Percentiles rank a stretch among this genome's conserved stretches.
Evolutionary conservation across 805 yeast genomes (phyloP).

Genomic region (Metschnikowia corniflorae): DNA sequence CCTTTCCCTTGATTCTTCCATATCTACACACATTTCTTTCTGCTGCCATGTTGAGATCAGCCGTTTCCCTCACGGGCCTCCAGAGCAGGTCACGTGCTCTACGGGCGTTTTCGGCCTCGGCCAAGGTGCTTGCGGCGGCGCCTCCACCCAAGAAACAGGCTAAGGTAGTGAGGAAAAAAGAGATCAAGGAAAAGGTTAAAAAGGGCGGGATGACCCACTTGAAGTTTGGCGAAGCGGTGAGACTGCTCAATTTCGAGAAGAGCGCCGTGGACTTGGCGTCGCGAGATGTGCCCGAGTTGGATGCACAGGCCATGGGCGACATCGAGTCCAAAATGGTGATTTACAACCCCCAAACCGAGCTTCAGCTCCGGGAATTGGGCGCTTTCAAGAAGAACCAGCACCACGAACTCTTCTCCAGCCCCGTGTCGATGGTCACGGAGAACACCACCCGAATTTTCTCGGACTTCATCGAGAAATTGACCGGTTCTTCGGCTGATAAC

Average conservation of each 20-base stretch:
- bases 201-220: constrained; percentile 43
- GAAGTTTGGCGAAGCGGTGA: constrained; percentile 36
- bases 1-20: too few species aligned
- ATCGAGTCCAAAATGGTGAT: constrained; percentile 19
- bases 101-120: constrained; percentile 12
- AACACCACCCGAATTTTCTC: constrained; percentile 41
- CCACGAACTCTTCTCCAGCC: constrained; percentile 56
- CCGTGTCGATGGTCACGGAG: constrained; percentile 55
- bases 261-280: constrained; percentile 21
- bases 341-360: constrained; percentile 41
- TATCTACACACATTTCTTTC: too few species aligned
- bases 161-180: constrained; percentile 22
- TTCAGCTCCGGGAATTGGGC: constrained; percentile 51
- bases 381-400: constrained; percentile 66
- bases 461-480: constrained; percentile 36
- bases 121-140: constrained; percentile 14
- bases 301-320: constrained; percentile 11
- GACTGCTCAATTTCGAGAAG: constrained; percentile 32
- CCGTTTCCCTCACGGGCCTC: constrained; percentile 10
- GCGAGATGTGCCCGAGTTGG: constrained; percentile 13
- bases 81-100: constrained; percentile 2
- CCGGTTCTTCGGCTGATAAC: constrained; percentile 34
- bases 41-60: constrained; percentile 14
- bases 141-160: constrained; percentile 23
- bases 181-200: constrained; percentile 23